Base-by-base conservation (phyloP, 2,329 filamentous ascomycete species). In the Fusarium tupiense region DNA sequence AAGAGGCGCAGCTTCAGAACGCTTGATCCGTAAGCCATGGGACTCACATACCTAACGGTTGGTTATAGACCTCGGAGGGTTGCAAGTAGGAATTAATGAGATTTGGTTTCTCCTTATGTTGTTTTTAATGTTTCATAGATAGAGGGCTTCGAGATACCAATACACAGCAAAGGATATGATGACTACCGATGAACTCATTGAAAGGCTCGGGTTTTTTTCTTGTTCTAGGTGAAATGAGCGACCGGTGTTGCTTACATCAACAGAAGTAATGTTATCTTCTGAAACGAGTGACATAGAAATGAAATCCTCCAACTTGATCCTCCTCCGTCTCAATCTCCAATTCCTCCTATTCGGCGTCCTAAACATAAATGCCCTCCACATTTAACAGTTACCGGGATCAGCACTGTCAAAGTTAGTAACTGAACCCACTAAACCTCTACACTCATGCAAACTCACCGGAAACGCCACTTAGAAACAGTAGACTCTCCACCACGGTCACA, bases 31-130 rank as follows among this genome's bases (percentile, higher is more conserved):
- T 61, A 20, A 3, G 2, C 7, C 0, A 17, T 16, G 5, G 8
- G 12, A 29, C 19, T 20, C 24, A 3, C 9, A 14, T 2, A 10
- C 24, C 24, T 6, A 29, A 10, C 12, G 13, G 0, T 47, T 26
- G 17, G 6, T 14, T 13, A 14, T 20, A 20, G 19, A 26, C 12
- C 8, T 12, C 2, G 8, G n/a, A 17, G 6, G 6, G 20, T 17
- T 11, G 2, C 9, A 8, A 8, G 26, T 16, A 14, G 29, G 6
- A 10, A 33, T 14, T 6, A 14, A 10, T 33, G 22, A 14, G 11
- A 33, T 2, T 13, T 47, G 5, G 17, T 1, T 52, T 20, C 1
- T 52, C 6, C 0, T 11, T 11, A 14, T 2, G 0, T 14, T 24
- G 4, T 20, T 35, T 19, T 3, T 52, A 19, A 20, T 20, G 3